Evolutionary conservation across 164 flowering plant genomes (phyloP), one percentile per base, ranked within the genome.

Genomic region (Nelumbo lutea): DNA sequence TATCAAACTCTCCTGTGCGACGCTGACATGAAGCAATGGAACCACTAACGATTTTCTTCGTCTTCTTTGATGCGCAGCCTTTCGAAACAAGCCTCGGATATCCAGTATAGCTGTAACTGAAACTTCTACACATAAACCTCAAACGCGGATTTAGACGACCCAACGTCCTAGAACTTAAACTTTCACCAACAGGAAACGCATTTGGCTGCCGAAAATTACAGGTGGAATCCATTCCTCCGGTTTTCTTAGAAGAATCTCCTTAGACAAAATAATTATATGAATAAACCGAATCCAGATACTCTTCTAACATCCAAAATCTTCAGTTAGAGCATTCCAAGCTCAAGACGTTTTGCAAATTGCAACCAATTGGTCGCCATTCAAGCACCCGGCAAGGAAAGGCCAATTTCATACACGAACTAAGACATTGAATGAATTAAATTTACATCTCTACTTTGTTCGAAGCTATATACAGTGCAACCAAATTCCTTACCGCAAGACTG

Each of bases 191-290:
- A 59, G 8, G 65, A 44, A 80, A 64, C 65, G 74, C 65, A 78
- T 76, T 85, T 5, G 82, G 69, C 74, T 72, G 86, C 76, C 70
- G 72, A 8, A 86, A 60, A 80, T 79, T 65, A 72, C 82, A 85
- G 0, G 83, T 77, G 27, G 81, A 68, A 60, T 87, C 93, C 97
- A 91, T 91, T 39, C 64, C 72, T 72, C 66, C 68, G 1, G 44
- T 57, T 51, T 55, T 27, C 45, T 38, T 50, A 59, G 9, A 53
- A 41, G 63, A 41, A 47, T 9, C 46, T 44, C 42, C 61, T 51
- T 4, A 0, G 47, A 47, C 10, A n/a, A 9, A 41, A n/a, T 57
- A 14, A 1, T 41, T 52, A 59, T 14, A 39, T 63, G 45, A 46
- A 52, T 14, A 59, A 65, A 63, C 8, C 27, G 9, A 48, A 39